These are phyloP conservation scores for Acanthamoeba rhysodes DNA, from an alignment of 208 protist genomes.

Conservation along the genomic window DNA sequence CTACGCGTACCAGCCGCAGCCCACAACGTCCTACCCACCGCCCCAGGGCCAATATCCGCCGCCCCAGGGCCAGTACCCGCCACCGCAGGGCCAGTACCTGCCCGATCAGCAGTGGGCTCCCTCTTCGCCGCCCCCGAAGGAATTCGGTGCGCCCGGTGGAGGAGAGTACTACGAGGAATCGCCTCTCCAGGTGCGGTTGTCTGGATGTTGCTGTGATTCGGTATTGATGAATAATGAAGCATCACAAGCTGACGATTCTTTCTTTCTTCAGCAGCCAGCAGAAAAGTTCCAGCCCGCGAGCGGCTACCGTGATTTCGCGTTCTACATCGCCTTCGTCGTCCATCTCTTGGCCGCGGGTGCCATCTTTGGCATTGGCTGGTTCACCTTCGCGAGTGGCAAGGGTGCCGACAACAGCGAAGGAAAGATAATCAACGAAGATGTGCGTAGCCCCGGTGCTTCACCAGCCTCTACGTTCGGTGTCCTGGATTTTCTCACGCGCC, in stretches of 20 bases:
- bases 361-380: slow-evolving; percentile 61
- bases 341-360: slow-evolving; percentile 11
- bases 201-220: not conserved
- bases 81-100: slow-evolving; percentile 10
- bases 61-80: not conserved
- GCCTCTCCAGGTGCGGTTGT: not conserved
- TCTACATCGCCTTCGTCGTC: slow-evolving; percentile 54
- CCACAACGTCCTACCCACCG: not conserved
- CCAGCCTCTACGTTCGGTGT: not conserved
- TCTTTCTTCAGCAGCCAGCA: not conserved
- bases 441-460: not conserved
- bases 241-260: not conserved
- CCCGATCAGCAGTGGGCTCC: slow-evolving; percentile 13
- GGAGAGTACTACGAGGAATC: slow-evolving; percentile 43
- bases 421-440: slow-evolving; percentile 16
- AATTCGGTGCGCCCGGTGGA: not conserved
- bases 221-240: not conserved
- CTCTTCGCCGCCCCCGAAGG: slow-evolving; percentile 14
- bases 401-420: slow-evolving; percentile 40
- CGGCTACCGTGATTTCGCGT: slow-evolving; percentile 65
- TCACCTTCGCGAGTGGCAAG: slow-evolving; percentile 33
- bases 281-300: slow-evolving; percentile 56
- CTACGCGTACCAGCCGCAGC: slow-evolving; percentile 52
- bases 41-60: slow-evolving; percentile 14
- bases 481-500: not conserved